Base-by-base conservation (phyloP, 2,329 filamentous ascomycete genomes). In the Phialophora verrucosa region DNA sequence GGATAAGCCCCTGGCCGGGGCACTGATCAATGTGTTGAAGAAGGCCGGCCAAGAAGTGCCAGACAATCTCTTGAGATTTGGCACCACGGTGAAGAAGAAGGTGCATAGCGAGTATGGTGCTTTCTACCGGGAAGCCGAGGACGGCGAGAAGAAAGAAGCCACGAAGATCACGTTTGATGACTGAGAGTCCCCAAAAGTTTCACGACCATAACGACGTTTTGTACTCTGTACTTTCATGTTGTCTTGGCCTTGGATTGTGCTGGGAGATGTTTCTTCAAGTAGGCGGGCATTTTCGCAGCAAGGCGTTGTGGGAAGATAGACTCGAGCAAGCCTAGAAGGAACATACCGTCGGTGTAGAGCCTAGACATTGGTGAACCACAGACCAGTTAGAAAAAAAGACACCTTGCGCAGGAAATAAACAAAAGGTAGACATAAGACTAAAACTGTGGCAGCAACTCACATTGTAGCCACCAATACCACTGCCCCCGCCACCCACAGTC, bases 21-120 rank as follows among this genome's bases (percentile, higher is more conserved):
- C 89, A 87, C 73, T 99, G 73, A 91, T 98, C 82, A 98, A 98
- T 77, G 93, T 99, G 63, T 87, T 99, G 69, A 96, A 91, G 80
- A 91, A 89, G n/a, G 93, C 95, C 27, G 92, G 92, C 71, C 95
- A 99, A 79, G 85, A 88, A 12, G 92, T 99, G 0, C 95, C 95
- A 2, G 92, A 97, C 51, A 91, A 92, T 29, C 83, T 99, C 44
- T 84, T 98, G 78, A 97, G 96, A 81, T 99, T 97, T 73, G 95
- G 95, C 74, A 96, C 93, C 25, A 98, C 94, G 0, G 95, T 99
- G 60, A 99, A 98, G 88, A 97, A 96, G 88, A 98, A 98, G 92
- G 87, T 89, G 57, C 95, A 99, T 81, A 91, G 93, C 75, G 91
- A 91, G 56, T 99, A 98, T 76, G 95, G 95, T 64, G 92, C 93